Conservation (phyloP, 805 yeast species). For the Tetrapisispora fleetii region DNA sequence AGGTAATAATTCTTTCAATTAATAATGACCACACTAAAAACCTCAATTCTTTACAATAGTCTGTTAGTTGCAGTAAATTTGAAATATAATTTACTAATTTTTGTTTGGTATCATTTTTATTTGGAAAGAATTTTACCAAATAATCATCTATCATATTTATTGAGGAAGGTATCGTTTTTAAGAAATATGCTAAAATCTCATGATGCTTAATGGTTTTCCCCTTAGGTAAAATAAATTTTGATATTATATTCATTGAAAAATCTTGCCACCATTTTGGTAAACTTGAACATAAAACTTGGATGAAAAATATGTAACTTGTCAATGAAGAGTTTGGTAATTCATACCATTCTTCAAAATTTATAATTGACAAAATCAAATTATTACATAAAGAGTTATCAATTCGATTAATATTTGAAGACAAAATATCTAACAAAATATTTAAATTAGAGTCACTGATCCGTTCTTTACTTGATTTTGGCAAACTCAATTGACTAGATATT, state of each 20-base stretch:
- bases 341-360: slow-evolving; percentile 56
- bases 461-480: slow-evolving; percentile 44
- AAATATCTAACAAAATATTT: slow-evolving; percentile 42
- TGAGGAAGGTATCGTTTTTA: slow-evolving; percentile 74
- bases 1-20: slow-evolving; percentile 67
- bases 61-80: slow-evolving; percentile 49
- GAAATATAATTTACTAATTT: slow-evolving; percentile 52
- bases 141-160: slow-evolving; percentile 51
- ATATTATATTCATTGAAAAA: slow-evolving; percentile 58
- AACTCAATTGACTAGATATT: slow-evolving; percentile 47
- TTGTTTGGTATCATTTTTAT: slow-evolving; percentile 51
- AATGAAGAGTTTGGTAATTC: slow-evolving; percentile 35
- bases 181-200: slow-evolving; percentile 49
- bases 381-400: slow-evolving; percentile 46
- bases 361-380: slow-evolving; percentile 48
- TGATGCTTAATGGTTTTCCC: slow-evolving; percentile 45
- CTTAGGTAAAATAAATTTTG: slow-evolving; percentile 40
- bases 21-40: slow-evolving; percentile 70
- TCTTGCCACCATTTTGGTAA: slow-evolving; percentile 86
- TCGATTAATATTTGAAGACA: slow-evolving; percentile 57
- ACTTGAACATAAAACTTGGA: slow-evolving; percentile 70
- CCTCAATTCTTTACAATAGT: slow-evolving; percentile 69
- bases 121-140: slow-evolving; percentile 62
- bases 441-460: slow-evolving; percentile 46
- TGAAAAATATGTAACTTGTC: slow-evolving; percentile 55